Conservation (phyloP, 345 rosid genomes). For the Trapa incisa region DNA sequence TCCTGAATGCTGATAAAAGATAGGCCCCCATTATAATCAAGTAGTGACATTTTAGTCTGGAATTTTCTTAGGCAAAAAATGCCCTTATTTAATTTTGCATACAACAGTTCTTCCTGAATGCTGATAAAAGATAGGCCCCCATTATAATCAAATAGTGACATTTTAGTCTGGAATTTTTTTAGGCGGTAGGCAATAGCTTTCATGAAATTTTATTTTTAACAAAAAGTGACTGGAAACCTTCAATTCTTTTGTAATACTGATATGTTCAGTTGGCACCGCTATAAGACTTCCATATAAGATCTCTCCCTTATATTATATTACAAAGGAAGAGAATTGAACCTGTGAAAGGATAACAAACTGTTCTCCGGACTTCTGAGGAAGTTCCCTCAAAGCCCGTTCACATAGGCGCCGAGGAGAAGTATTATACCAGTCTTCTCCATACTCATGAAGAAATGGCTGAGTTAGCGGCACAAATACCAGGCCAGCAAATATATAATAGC, state of each 20-base stretch:
- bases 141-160: not conserved
- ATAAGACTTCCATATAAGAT: not conserved
- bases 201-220: not conserved
- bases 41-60: not conserved
- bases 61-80: not conserved
- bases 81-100: not conserved
- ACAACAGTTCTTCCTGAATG: not conserved
- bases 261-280: not conserved
- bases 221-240: not conserved
- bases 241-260: not conserved
- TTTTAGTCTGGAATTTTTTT: not conserved
- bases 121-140: not conserved
- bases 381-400: constrained; percentile 63
- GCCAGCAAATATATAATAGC: constrained; percentile 93
- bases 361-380: constrained; percentile 57
- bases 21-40: not conserved
- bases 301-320: not conserved
- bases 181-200: not conserved
- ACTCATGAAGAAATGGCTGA: constrained; percentile 82
- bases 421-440: constrained; percentile 95
- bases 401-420: constrained; percentile 72
- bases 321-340: constrained; percentile 26
- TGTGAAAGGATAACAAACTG: constrained; percentile 81
- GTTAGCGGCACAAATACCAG: constrained; percentile 72
- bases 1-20: not conserved